These are phyloP conservation scores for Solanum sejunctum DNA, from an alignment of 257 asterid species.

Conservation along the genomic window DNA sequence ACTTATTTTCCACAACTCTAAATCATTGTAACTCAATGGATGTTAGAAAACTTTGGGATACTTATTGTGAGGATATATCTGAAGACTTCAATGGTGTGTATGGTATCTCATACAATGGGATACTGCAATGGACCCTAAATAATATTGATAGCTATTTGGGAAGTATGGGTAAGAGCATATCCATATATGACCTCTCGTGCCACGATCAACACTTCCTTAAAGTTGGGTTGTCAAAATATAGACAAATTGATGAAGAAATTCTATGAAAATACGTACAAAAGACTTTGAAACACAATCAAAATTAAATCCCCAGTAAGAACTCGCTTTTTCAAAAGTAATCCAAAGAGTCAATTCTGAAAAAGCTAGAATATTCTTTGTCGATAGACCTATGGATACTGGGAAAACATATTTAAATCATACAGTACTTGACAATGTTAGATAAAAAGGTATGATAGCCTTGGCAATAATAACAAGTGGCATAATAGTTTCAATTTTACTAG, in stretches of 20 bases:
- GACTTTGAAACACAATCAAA: neutral
- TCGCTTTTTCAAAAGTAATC: neutral
- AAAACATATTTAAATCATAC: too few species aligned
- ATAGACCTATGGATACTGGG: neutral
- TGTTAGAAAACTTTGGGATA: neutral
- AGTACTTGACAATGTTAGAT: neutral
- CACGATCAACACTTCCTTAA: neutral
- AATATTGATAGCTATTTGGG: too few species aligned
- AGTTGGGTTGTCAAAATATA: neutral
- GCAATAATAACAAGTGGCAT: neutral
- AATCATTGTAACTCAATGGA: neutral
- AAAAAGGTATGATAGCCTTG: neutral
- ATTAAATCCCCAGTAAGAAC: neutral
- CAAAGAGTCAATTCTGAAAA: too few species aligned
- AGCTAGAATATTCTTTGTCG: too few species aligned
- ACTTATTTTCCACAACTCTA: neutral
- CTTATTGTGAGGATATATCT: too few species aligned
- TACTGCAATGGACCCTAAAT: too few species aligned
- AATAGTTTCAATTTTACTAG: too few species aligned
- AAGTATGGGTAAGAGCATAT: too few species aligned
- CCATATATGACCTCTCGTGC: too few species aligned
- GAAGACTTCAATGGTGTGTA: too few species aligned
- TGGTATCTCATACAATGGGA: too few species aligned
- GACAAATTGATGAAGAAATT: neutral
- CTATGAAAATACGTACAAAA: neutral